phyloP scores from a whole-genome alignment of 768 basidiomycete genomes.

The Candolleomyces aberdarensis region DNA sequence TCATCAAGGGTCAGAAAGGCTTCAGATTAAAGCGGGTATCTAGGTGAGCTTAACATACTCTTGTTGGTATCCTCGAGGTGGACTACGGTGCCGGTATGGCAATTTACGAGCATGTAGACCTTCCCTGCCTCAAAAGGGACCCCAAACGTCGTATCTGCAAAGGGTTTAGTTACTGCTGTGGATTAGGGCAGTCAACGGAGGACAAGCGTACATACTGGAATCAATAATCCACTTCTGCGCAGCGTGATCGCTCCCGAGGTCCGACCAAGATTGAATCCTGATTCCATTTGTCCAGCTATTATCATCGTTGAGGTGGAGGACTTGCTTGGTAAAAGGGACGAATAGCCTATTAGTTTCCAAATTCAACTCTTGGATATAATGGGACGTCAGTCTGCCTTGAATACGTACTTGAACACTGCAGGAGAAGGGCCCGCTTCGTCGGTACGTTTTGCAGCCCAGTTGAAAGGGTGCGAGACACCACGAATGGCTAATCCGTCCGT shows the following conservation, averaged over 20 bases:
- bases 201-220: neutral
- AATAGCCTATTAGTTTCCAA: neutral
- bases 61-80: neutral
- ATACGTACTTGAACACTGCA: neutral
- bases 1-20: neutral
- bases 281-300: neutral
- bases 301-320: neutral
- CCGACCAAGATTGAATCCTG: neutral
- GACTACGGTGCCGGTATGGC: neutral
- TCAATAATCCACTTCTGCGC: neutral
- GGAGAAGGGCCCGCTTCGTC: neutral
- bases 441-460: too few species aligned
- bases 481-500: neutral
- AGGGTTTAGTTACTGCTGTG: neutral
- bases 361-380: too few species aligned
- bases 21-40: neutral
- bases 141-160: neutral
- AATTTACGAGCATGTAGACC: neutral
- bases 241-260: neutral
- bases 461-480: too few species aligned
- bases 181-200: neutral
- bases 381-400: neutral
- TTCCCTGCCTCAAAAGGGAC: neutral
- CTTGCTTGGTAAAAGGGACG: neutral
- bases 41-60: neutral